A percentile compares a stretch with the other conserved stretches of the same genome.
Evolutionary conservation across 768 basidiomycete genomes (phyloP).

Genomic region (Lactarius hengduanensis): DNA sequence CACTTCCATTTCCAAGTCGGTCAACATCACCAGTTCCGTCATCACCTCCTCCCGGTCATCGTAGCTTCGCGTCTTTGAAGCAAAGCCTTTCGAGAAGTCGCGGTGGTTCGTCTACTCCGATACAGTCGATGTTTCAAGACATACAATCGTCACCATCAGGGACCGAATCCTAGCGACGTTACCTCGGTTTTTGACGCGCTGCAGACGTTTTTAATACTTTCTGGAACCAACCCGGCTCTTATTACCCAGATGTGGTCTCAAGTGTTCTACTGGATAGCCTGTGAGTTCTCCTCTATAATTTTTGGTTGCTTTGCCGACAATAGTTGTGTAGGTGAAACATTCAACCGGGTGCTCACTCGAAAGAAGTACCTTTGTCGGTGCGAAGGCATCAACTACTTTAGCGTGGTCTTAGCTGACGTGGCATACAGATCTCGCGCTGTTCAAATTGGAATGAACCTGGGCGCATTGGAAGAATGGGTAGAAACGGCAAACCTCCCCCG

Average conservation of each 20-base stretch:
- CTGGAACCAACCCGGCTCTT: conserved; percentile 87
- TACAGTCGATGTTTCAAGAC: conserved; percentile 52
- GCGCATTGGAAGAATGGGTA: conserved; percentile 89
- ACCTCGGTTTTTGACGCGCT: conserved; percentile 82
- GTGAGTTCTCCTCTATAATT: conserved; percentile 50
- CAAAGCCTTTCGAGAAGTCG: conserved; percentile 60
- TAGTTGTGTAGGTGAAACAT: conserved; percentile 62
- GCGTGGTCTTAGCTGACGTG: background rate
- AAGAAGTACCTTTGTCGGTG: conserved; percentile 94
- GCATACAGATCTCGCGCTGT: conserved; percentile 70
- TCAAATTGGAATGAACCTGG: conserved; percentile 86
- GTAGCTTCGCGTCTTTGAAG: conserved; percentile 61
- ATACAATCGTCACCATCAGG: conserved; percentile 41
- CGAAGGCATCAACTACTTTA: conserved; percentile 1
- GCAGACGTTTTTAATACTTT: conserved; percentile 77
- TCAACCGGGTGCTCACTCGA: conserved; percentile 82
- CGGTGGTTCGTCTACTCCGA: conserved; percentile 45
- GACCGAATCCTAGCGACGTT: conserved; percentile 49
- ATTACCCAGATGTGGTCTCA: conserved; percentile 94
- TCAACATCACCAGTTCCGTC: conserved; percentile 48
- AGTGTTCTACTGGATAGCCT: conserved; percentile 97
- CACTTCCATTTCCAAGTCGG: conserved; percentile 40
- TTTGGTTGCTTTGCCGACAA: conserved; percentile 26
- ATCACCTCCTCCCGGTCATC: conserved; percentile 21
- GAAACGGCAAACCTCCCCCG: conserved; percentile 74